These are phyloP conservation scores for Blastomyces parvus DNA, from an alignment of 2,329 filamentous ascomycete genomes.

Conservation along the genomic window DNA sequence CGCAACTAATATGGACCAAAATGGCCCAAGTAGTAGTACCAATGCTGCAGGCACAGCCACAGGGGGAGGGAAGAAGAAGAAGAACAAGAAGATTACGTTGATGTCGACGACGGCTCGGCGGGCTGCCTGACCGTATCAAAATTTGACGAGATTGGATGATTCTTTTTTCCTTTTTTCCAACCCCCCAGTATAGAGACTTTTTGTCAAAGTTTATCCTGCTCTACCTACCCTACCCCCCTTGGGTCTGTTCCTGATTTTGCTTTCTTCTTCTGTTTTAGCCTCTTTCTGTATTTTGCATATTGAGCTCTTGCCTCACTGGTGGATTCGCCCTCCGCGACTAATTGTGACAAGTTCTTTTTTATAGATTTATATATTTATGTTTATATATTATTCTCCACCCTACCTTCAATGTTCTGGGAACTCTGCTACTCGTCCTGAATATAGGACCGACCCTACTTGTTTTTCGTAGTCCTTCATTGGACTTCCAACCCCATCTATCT, in stretches of 20 bases:
- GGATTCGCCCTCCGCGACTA: not conserved
- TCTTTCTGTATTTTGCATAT: not conserved
- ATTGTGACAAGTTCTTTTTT: not conserved
- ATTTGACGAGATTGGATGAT: not conserved
- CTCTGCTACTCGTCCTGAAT: not conserved
- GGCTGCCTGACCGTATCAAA: slow-evolving; percentile 34
- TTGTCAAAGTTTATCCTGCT: not conserved
- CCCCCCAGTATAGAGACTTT: not conserved
- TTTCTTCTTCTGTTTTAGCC: not conserved
- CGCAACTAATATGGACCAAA: not conserved
- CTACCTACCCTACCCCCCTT: too few relatives aligned
- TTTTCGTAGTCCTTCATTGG: not conserved
- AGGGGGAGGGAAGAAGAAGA: slow-evolving; percentile 48
- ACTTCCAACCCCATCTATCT: not conserved
- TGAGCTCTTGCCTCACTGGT: not conserved
- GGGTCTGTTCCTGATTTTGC: not conserved
- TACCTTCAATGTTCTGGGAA: not conserved
- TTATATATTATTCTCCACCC: not conserved
- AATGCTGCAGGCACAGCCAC: slow-evolving; percentile 12
- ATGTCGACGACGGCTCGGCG: slow-evolving; percentile 57
- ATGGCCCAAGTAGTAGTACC: not conserved
- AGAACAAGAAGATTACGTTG: slow-evolving; percentile 58
- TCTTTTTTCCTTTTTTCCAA: not conserved
- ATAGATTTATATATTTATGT: not conserved
- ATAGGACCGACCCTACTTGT: too few relatives aligned